phyloP scores from a whole-genome alignment of 2,329 filamentous ascomycete genomes.

The Claviceps sp. region DNA sequence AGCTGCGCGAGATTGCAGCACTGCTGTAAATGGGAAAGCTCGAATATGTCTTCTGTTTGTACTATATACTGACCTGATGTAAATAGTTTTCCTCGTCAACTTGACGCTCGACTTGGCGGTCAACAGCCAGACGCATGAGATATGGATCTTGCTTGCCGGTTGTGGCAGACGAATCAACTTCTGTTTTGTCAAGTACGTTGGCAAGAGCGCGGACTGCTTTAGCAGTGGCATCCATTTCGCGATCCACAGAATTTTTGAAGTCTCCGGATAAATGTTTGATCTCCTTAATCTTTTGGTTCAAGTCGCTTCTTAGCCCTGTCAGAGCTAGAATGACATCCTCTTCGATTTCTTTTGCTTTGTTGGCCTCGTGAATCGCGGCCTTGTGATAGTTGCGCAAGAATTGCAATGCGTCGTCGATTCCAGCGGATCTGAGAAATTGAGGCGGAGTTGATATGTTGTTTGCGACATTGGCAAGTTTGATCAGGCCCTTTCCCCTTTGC shows the following conservation, averaged over 20 bases:
- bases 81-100: conserved; percentile 96
- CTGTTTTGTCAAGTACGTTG: conserved; percentile 65
- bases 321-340: conserved; percentile 82
- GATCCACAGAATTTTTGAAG: conserved; percentile 94
- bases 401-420: conserved; percentile 76
- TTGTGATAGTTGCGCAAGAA: conserved; percentile 76
- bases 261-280: conserved; percentile 89
- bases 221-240: conserved; percentile 77
- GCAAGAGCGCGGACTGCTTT: conserved; percentile 70
- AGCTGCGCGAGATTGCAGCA: neutral
- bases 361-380: conserved; percentile 63
- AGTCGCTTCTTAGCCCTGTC: conserved; percentile 71
- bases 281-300: conserved; percentile 95
- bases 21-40: too few species aligned
- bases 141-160: conserved; percentile 88
- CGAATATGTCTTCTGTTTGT: neutral
- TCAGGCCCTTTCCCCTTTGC: conserved; percentile 62
- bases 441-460: conserved; percentile 66
- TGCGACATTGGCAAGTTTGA: conserved; percentile 73
- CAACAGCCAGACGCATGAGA: conserved; percentile 70
- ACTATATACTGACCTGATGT: conserved; percentile 52
- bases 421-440: conserved; percentile 65
- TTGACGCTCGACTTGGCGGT: conserved; percentile 82
- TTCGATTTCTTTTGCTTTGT: conserved; percentile 83
- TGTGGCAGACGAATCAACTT: conserved; percentile 58